phyloP scores from a whole-genome alignment of 805 yeast species.

The Spencermartinsiella europaea region DNA sequence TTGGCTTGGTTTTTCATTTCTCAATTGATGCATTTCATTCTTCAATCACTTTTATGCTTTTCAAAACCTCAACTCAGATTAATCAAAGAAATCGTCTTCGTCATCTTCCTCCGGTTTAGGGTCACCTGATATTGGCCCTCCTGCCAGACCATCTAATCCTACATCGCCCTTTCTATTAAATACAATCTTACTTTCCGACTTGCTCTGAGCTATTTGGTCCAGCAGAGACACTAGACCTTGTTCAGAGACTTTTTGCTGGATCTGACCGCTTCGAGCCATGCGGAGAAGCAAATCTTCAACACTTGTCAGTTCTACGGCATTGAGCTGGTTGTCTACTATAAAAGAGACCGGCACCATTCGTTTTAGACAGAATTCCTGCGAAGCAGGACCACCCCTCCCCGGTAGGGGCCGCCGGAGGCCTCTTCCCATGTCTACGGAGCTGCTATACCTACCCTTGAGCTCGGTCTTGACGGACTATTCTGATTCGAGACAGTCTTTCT shows the following conservation, averaged over 20 bases:
- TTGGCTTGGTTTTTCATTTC: too few species aligned
- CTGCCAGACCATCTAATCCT: slow-evolving; percentile 35
- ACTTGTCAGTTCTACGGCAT: slow-evolving; percentile 17
- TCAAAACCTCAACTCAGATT: too few species aligned
- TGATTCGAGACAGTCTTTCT: slow-evolving; percentile 79
- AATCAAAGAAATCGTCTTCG: slow-evolving; percentile 43
- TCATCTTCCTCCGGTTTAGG: slow-evolving; percentile 32
- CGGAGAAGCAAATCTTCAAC: slow-evolving; percentile 77
- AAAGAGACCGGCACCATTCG: not conserved
- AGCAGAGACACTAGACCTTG: slow-evolving; percentile 76
- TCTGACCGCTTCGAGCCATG: slow-evolving; percentile 70
- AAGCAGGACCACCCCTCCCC: too few species aligned
- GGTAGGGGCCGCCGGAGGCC: too few species aligned
- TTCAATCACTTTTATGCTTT: too few species aligned
- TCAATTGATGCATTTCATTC: too few species aligned
- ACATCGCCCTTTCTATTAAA: slow-evolving; percentile 38
- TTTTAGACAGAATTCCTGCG: not conserved
- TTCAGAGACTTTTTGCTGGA: slow-evolving; percentile 70
- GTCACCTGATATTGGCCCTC: slow-evolving; percentile 17
- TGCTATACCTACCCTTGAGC: slow-evolving; percentile 50
- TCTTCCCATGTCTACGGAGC: not conserved
- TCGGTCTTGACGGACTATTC: slow-evolving; percentile 86
- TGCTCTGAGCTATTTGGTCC: slow-evolving; percentile 73
- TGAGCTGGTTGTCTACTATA: too few species aligned
- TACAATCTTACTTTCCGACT: slow-evolving; percentile 62